Conservation (phyloP, 345 rosid genomes). For the Theobroma cacao region DNA sequence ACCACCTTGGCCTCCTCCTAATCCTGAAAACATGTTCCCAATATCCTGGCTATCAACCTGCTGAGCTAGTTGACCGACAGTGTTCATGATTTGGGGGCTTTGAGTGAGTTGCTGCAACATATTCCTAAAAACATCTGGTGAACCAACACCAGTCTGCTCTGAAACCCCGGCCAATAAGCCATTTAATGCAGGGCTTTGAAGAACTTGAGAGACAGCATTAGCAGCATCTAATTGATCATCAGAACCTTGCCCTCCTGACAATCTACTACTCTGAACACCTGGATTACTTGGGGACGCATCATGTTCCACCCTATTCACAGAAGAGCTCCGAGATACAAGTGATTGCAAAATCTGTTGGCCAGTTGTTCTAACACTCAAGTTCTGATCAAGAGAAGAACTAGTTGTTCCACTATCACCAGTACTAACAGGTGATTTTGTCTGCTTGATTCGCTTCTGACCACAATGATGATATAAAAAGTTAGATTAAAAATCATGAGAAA, state of each 20-base stretch:
- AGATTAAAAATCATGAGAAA: not conserved
- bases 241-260: slow-evolving; percentile 34
- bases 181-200: slow-evolving; percentile 64
- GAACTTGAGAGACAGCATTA: slow-evolving; percentile 63
- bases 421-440: slow-evolving; percentile 30
- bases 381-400: slow-evolving; percentile 36
- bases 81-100: slow-evolving; percentile 80
- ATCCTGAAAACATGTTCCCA: slow-evolving; percentile 69
- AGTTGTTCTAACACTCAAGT: slow-evolving; percentile 30
- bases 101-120: slow-evolving; percentile 84
- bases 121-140: slow-evolving; percentile 73
- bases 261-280: slow-evolving; percentile 22
- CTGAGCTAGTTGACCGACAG: slow-evolving; percentile 84
- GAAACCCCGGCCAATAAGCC: slow-evolving; percentile 71
- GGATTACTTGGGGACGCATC: slow-evolving; percentile 22
- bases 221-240: slow-evolving; percentile 48
- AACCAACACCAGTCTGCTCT: slow-evolving; percentile 72
- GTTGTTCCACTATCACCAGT: slow-evolving; percentile 39
- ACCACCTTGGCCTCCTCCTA: slow-evolving; percentile 54
- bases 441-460: slow-evolving; percentile 50
- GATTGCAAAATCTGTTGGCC: slow-evolving; percentile 66
- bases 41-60: slow-evolving; percentile 76
- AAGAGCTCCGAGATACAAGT: slow-evolving; percentile 51
- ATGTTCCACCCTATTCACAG: slow-evolving; percentile 19
- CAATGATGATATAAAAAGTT: slow-evolving; percentile 6